phyloP scores from a whole-genome alignment of 2,329 filamentous ascomycete genomes.

The Rutstroemia sp. region DNA sequence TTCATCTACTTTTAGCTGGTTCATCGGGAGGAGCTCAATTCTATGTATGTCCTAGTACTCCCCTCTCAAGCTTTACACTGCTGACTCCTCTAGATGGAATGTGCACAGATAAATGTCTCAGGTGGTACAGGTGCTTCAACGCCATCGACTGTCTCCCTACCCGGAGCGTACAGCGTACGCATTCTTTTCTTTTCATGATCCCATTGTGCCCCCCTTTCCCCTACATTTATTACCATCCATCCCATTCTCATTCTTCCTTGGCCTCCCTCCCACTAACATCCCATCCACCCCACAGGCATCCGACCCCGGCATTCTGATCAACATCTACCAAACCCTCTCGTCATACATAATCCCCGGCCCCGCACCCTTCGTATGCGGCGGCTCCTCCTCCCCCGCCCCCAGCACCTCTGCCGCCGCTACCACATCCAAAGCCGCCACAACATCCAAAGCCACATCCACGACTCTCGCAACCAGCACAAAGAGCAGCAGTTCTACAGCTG shows the following conservation, averaged over 20 bases:
- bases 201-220: too few species aligned
- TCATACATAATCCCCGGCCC: slow-evolving; percentile 36
- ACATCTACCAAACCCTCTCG: slow-evolving; percentile 35
- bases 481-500: neutral
- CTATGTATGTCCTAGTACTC: slow-evolving; percentile 25
- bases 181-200: too few species aligned
- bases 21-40: slow-evolving; percentile 37
- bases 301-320: slow-evolving; percentile 42
- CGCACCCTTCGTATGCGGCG: slow-evolving; percentile 21
- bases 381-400: neutral
- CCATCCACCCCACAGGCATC: slow-evolving; percentile 16
- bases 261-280: too few species aligned
- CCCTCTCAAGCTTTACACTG: too few species aligned
- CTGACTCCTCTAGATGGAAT: slow-evolving; percentile 31
- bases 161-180: slow-evolving; percentile 17
- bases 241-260: too few species aligned
- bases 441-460: neutral
- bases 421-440: neutral
- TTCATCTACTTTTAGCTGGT: too few species aligned
- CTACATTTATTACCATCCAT: too few species aligned
- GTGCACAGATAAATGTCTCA: slow-evolving; percentile 39
- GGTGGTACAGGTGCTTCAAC: slow-evolving; percentile 28
- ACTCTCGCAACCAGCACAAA: neutral
- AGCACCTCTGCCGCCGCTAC: neutral
- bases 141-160: slow-evolving; percentile 20